Evolutionary conservation across 2,329 filamentous ascomycete genomes (phyloP).

Genomic region (Ceratocystis papillata): DNA sequence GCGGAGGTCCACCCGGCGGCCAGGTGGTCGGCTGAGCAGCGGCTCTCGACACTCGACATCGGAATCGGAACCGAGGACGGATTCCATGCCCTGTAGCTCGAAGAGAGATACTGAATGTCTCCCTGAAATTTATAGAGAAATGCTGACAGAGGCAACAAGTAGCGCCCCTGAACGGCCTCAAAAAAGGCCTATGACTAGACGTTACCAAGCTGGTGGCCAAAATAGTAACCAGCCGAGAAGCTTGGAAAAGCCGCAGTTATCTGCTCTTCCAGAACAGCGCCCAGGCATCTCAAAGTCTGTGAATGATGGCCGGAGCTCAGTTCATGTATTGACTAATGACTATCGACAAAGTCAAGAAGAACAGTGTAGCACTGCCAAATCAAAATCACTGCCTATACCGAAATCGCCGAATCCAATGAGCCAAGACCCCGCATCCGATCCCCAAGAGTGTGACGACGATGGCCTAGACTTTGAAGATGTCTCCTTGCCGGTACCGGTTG

Average conservation of each 20-base stretch:
- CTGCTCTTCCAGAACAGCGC: neutral
- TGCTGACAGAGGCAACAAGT: slow-evolving; percentile 15
- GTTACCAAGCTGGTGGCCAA: neutral
- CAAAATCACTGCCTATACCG: neutral
- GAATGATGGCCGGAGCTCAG: neutral
- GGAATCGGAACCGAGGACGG: neutral
- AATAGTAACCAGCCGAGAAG: neutral
- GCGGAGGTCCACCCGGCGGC: slow-evolving; percentile 12
- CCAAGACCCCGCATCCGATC: neutral
- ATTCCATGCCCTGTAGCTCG: neutral
- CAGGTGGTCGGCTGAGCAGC: neutral
- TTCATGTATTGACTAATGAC: too few species aligned
- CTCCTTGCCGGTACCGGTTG: slow-evolving; percentile 36
- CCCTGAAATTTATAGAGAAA: slow-evolving; percentile 19
- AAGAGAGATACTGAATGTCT: neutral
- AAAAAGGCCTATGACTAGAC: slow-evolving; percentile 18
- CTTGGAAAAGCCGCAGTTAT: neutral
- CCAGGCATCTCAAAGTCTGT: neutral
- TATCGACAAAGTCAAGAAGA: neutral
- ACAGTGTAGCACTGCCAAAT: neutral
- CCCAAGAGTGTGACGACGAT: slow-evolving; percentile 34
- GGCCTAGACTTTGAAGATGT: slow-evolving; percentile 43
- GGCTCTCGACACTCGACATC: neutral
- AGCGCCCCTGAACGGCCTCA: slow-evolving; percentile 1
- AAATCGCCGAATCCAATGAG: neutral